phyloP scores from a whole-genome alignment of 306 rosid genomes.

The apple (Malus domestica) region ASM211411v1 NC_041802.1:32208001-32208500 shows the following conservation, averaged over 20 bases:
- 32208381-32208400: constrained; percentile 82
- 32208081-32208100: not conserved
- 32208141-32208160: not conserved
- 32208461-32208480: not conserved
- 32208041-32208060: not conserved
- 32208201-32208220: constrained; percentile 74
- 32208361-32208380: constrained; percentile 87
- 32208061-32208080: not conserved
- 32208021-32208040: not conserved
- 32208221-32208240: constrained; percentile 66
- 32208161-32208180: constrained; percentile 66
- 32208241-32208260: constrained; percentile 64
- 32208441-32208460: not conserved
- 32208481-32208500: constrained; percentile 50
- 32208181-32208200: constrained; percentile 67
- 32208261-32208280: constrained; percentile 52
- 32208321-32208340: constrained; percentile 55
- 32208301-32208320: constrained; percentile 67
- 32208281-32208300: constrained; percentile 81
- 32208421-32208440: constrained; percentile 51
- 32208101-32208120: not conserved
- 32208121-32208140: not conserved
- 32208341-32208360: constrained; percentile 65
- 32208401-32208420: constrained; percentile 59
- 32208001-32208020: not conserved